Base-by-base conservation (phyloP, 2,329 filamentous ascomycete species). In the Alternaria arbusti region DNA sequence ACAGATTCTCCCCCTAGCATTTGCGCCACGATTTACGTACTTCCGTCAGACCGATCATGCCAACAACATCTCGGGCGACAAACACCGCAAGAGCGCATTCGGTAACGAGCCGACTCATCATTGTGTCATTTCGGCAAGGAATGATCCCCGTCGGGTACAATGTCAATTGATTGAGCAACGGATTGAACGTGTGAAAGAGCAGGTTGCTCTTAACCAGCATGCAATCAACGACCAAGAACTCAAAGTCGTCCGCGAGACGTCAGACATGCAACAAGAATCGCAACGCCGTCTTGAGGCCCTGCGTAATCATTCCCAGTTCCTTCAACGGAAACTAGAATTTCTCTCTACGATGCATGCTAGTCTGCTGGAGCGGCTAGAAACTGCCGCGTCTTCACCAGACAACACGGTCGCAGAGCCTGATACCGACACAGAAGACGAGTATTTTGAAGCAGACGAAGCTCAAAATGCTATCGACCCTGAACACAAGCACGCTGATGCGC, bases 41-140 rank as follows among this genome's bases (percentile, higher is more conserved):
- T 97, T 97, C 84, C 89, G 96, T 30, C 94, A 99, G 80, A 99
- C 96, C 1, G 96, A 99, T 72, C 96, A 97, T 76, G 89, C 89
- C 15, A 90, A 92, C 63, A 87, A 89, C 22, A 93, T 94, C 64
- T 88, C 89, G 54, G 90, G 91, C n/a, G 93, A 97, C 72, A 87
- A 91, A 9, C 90, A 92, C 59, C 86, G 94, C 44, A 93, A 90
- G 13, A 98, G 94, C 78, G 90, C 92, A 0, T 99, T 99, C 78
- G 96, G 96, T 11, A 87, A 96, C 55, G 96, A 99, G 78, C 91
- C 92, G 1, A 97, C 95, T 0, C 96, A 99, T 80, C 89, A 93
- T 68, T 99, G 96, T 80, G 93, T 97, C 73, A 97, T 99, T 92
- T 95, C 92, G 6, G 76, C 76, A 26, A 79, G 82, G 54, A 85